phyloP scores from a whole-genome alignment of 805 yeast species.

The Lipomyces yamadae region DNA sequence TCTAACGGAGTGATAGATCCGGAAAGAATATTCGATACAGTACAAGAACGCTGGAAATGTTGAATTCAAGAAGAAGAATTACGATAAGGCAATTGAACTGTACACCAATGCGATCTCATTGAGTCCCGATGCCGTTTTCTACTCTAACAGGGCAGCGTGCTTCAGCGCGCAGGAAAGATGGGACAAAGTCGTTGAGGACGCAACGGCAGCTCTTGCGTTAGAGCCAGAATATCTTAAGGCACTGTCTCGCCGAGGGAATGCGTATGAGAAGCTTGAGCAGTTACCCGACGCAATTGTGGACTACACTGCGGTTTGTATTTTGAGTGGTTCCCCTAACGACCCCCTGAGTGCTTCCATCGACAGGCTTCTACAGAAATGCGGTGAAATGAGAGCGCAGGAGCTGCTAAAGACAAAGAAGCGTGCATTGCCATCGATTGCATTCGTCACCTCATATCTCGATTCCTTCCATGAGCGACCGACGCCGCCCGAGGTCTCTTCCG shows the following conservation, averaged over 20 bases:
- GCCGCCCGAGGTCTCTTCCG: conserved; percentile 54
- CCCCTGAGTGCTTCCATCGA: conserved; percentile 81
- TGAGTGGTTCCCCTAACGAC: conserved; percentile 80
- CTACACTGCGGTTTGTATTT: conserved; percentile 83
- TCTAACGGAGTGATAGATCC: conserved; percentile 15
- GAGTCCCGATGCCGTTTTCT: conserved; percentile 78
- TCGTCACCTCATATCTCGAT: conserved; percentile 83
- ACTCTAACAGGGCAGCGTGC: conserved; percentile 96
- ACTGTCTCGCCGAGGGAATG: conserved; percentile 88
- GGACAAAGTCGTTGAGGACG: conserved; percentile 85
- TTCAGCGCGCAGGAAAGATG: conserved; percentile 79
- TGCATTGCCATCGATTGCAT: conserved; percentile 79
- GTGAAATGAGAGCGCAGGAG: conserved; percentile 71
- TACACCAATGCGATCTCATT: conserved; percentile 79
- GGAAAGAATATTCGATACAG: conserved; percentile 64
- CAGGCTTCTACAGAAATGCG: conserved; percentile 79
- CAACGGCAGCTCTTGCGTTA: conserved; percentile 80
- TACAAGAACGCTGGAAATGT: conserved; percentile 90
- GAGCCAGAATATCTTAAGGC: conserved; percentile 93
- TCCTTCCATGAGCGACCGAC: conserved; percentile 70
- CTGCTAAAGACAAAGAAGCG: conserved; percentile 57
- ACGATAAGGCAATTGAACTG: conserved; percentile 73
- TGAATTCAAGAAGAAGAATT: conserved; percentile 71
- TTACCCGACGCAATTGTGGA: conserved; percentile 89
- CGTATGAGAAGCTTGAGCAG: conserved; percentile 79